Evolutionary conservation across 768 basidiomycete species (phyloP).

Genomic region (Bullera alba): DNA sequence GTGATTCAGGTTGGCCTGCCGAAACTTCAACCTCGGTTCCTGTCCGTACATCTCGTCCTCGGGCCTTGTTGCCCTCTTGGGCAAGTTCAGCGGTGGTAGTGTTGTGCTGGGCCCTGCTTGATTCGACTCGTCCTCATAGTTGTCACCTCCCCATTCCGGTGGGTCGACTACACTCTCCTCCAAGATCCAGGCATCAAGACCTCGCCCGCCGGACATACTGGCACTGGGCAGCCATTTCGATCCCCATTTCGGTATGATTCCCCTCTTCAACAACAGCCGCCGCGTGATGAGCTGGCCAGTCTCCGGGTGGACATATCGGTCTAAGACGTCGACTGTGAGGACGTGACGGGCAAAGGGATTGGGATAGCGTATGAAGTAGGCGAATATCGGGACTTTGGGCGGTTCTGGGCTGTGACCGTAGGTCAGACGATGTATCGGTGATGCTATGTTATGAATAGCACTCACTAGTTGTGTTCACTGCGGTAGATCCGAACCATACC

Average conservation of each 20-base stretch:
- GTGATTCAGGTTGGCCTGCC: slow-evolving; percentile 85
- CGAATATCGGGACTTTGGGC: slow-evolving; percentile 85
- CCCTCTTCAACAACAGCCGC: slow-evolving; percentile 84
- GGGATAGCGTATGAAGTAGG: slow-evolving; percentile 91
- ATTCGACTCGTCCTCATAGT: no score
- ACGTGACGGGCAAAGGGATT: slow-evolving; percentile 92
- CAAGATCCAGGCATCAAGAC: slow-evolving; percentile 80
- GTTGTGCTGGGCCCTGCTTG: no score
- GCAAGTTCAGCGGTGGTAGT: background rate
- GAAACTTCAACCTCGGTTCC: slow-evolving; percentile 54
- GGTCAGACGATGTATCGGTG: background rate
- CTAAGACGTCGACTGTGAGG: slow-evolving; percentile 89
- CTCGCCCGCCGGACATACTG: slow-evolving; percentile 53
- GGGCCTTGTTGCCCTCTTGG: background rate
- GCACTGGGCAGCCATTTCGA: slow-evolving; percentile 59
- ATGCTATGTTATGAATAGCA: background rate
- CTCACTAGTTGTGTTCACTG: slow-evolving; percentile 36
- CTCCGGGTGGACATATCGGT: slow-evolving; percentile 63
- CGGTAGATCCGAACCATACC: slow-evolving; percentile 36
- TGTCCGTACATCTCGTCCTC: slow-evolving; percentile 3
- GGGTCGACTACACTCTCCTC: slow-evolving; percentile 94
- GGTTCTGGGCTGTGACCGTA: slow-evolving; percentile 60
- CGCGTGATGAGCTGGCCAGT: slow-evolving; percentile 72
- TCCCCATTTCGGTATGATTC: slow-evolving; percentile 86
- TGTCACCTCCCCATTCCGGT: slow-evolving; percentile 52